Evolutionary conservation across 352 stramenopile species (phyloP), one percentile per base, ranked within the genome.

Genomic region (Phytopythium litorale): DNA sequence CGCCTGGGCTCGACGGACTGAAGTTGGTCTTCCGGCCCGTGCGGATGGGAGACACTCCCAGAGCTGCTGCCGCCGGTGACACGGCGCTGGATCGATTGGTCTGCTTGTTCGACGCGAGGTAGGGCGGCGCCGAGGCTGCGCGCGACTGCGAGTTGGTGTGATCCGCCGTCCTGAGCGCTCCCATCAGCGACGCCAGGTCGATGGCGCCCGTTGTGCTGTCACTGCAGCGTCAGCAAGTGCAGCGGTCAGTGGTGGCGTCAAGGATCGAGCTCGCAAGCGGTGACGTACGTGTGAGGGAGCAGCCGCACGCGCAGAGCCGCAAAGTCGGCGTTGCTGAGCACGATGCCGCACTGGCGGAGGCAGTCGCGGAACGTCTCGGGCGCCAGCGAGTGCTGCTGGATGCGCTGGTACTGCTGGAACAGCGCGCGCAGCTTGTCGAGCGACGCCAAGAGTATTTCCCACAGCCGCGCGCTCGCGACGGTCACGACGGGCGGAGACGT

Each of bases 321-420:
- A 58, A 79, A 92, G 63, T 92, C 84, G 0, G 79, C 75, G 45
- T 85, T 90, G 60, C 81, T 91, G 32, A 92, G 45, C 4, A 71
- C 66, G 43, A 92, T 73, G 3, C 84, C 81, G 50, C 76, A 87
- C 15, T 77, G 74, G 35, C 80, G 53, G 16, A 92, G 65, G 19
- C 80, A 75, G 45, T 90, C 79, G 1, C 84, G 84, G 38, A 92
- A 89, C 5, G 62, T 80, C 30, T 92, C 84, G 1, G 84, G 68
- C 2, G 75, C 65, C 43, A 92, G 55, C 42, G 64, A 72, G 11
- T 70, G 69, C 62, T 89, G 79, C 16, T 77, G 63, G 16, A 85
- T 82, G 0, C 76, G 64, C 67, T 82, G 68, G 19, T 80, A 88
- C 49, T 90, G 84, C 32, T 68, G 61, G 23, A 88, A 78, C 30